phyloP scores from a whole-genome alignment of 2,329 filamentous ascomycete species.

The Curvularia sp. region DNA sequence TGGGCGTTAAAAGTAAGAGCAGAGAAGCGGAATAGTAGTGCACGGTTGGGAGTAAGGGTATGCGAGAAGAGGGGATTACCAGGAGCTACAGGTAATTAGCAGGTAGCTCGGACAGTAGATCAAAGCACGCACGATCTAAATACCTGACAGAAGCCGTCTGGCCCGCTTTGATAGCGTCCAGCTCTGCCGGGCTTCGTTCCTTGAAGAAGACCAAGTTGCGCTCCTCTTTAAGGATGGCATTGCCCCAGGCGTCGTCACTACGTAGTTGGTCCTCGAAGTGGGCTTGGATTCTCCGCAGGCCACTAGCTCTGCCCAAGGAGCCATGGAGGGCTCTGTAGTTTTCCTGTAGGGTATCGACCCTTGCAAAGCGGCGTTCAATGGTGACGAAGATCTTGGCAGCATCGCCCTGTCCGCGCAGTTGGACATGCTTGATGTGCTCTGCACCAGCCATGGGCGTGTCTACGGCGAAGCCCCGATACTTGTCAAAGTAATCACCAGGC shows the following conservation, averaged over 20 bases:
- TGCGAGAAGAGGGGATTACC: conserved; percentile 63
- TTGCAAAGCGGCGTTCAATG: conserved; percentile 62
- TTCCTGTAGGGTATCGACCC: conserved; percentile 28
- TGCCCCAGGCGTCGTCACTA: conserved; percentile 24
- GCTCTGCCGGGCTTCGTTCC: conserved; percentile 53
- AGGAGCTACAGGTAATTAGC: conserved; percentile 53
- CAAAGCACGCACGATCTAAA: conserved; percentile 43
- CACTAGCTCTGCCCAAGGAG: not conserved
- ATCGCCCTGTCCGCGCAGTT: conserved; percentile 59
- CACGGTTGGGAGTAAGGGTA: conserved; percentile 69
- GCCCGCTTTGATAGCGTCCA: conserved; percentile 39
- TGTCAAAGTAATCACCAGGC: conserved; percentile 16
- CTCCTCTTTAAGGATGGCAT: conserved; percentile 62
- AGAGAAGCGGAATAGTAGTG: conserved; percentile 87
- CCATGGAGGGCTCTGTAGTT: conserved; percentile 1
- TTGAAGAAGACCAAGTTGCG: conserved; percentile 71
- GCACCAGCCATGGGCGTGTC: conserved; percentile 37
- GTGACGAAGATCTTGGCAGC: conserved; percentile 64
- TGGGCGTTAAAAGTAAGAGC: conserved; percentile 90
- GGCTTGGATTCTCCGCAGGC: not conserved
- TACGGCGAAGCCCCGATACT: conserved; percentile 16
- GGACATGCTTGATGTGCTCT: conserved; percentile 58
- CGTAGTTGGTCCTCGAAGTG: conserved; percentile 15
- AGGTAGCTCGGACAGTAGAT: not conserved
- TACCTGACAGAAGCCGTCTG: conserved; percentile 45